Evolutionary conservation across 352 stramenopile species (phyloP), one percentile per base, ranked within the genome.

Genomic region (Aphanomyces euteiches): DNA sequence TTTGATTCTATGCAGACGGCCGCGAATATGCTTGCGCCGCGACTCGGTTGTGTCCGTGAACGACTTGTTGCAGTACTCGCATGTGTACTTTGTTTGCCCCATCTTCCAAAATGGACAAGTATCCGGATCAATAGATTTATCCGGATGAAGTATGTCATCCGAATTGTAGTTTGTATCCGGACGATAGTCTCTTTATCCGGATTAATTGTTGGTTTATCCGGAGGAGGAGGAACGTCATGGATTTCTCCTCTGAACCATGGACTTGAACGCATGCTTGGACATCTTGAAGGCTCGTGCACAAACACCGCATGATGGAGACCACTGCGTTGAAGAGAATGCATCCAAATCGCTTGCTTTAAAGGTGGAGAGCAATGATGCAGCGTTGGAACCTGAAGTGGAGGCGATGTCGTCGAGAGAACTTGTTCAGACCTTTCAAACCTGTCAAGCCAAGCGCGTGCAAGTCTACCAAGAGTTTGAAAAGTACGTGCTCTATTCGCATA

Each of bases 11-110:
- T 95, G 87, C 65, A 83, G 87, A 61, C 87, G 84, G 0, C 87
- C 87, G 7, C 73, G 77, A 41, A 80, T 79, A 69, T 95, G 87
- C 58, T 84, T 79, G 50, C 79, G 78, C 34, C 87, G 79, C 54
- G 85, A 78, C 28, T 92, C 85, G 53, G 85, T 77, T 53, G 85
- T 89, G 75, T 95, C 84, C 50, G 90, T 84, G 72, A 90, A 93
- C 50, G 77, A 77, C 74, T 92, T 90, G 72, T 92, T 78, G 74
- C 87, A 95, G 72, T 95, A 93, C 71, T 80, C 83, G 68, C 87
- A 95, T 56, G 74, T 68, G 66, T 82, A 90, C 67, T 79, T 87
- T 36, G 38, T 39, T 54, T 70, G 48, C 19, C 66, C 71, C 69
- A 74, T 74, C 15, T 66, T 15, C 56, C 19, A 17, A 8, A 13